A percentile compares a stretch with the other conserved stretches of the same genome.
These are phyloP conservation scores for Thielaviopsis musarum DNA, from an alignment of 2,329 filamentous ascomycete species.

Conservation along the genomic window DNA sequence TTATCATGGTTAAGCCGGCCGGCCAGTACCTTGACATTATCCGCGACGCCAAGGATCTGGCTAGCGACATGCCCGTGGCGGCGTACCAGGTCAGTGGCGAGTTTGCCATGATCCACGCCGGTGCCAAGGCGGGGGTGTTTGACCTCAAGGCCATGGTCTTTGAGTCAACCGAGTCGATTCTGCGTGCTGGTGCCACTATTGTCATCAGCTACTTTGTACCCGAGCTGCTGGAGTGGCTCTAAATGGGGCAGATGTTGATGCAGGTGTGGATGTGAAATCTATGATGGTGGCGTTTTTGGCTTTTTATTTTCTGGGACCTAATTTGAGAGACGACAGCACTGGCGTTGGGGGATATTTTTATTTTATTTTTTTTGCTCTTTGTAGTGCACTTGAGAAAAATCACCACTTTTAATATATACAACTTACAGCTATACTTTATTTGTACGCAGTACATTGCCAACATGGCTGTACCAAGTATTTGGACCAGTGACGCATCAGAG, in stretches of 20 bases:
- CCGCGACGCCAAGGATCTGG: conserved; percentile 87
- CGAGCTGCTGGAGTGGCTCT: conserved; percentile 51
- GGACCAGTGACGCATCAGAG: neutral
- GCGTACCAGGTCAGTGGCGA: conserved; percentile 96
- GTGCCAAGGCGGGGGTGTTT: conserved; percentile 88
- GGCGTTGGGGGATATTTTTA: neutral
- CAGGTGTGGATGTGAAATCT: too few species aligned
- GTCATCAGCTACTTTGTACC: conserved; percentile 91
- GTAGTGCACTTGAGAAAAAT: neutral
- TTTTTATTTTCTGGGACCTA: neutral
- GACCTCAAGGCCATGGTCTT: conserved; percentile 90
- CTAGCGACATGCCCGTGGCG: conserved; percentile 77
- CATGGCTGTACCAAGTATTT: neutral
- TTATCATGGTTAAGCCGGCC: conserved; percentile 98
- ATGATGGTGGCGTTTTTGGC: too few species aligned
- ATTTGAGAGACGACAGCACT: conserved; percentile 1
- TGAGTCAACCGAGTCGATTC: conserved; percentile 82
- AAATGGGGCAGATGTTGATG: neutral
- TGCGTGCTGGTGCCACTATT: conserved; percentile 84
- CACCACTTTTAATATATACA: conserved; percentile 1
- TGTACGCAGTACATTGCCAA: neutral
- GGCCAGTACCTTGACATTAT: conserved; percentile 95
- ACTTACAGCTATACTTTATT: neutral
- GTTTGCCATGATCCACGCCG: conserved; percentile 95
- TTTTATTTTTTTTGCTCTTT: neutral